Conservation (phyloP, 148 eudicot species). For the Bassia scoparia region DNA sequence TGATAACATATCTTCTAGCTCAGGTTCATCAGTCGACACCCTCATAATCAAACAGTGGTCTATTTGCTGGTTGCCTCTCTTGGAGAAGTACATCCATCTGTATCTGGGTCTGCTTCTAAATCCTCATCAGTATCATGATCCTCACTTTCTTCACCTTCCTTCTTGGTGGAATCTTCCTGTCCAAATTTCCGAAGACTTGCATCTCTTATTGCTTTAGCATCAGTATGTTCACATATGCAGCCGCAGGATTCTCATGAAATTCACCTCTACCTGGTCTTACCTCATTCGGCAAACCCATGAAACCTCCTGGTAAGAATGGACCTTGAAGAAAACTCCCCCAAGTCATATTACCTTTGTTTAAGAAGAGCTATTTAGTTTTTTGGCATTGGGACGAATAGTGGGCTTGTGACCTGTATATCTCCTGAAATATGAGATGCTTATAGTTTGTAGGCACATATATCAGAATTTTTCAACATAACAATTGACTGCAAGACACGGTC, state of each 20-base stretch:
- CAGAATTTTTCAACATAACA: not conserved
- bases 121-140: constrained; percentile 67
- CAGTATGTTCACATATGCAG: constrained; percentile 90
- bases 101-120: too few relatives aligned
- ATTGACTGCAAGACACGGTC: not conserved
- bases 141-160: constrained; percentile 47
- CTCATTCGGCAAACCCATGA: constrained; percentile 91
- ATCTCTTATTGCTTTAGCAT: constrained; percentile 46
- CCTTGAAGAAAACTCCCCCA: constrained; percentile 84
- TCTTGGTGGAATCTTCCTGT: constrained; percentile 27
- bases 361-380: constrained; percentile 66
- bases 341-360: constrained; percentile 61
- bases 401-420: constrained; percentile 97
- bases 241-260: constrained; percentile 87
- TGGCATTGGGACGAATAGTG: constrained; percentile 93
- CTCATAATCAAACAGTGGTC: constrained; percentile 60
- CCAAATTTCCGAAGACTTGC: constrained; percentile 35
- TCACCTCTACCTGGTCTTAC: constrained; percentile 84
- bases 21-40: constrained; percentile 61
- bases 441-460: not conserved
- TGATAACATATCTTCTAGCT: constrained; percentile 82
- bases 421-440: constrained; percentile 39
- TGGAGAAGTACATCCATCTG: too few relatives aligned
- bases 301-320: constrained; percentile 67
- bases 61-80: constrained; percentile 39